Evolutionary conservation across 768 basidiomycete species (phyloP).

Genomic region (Naganishia kalamii): DNA sequence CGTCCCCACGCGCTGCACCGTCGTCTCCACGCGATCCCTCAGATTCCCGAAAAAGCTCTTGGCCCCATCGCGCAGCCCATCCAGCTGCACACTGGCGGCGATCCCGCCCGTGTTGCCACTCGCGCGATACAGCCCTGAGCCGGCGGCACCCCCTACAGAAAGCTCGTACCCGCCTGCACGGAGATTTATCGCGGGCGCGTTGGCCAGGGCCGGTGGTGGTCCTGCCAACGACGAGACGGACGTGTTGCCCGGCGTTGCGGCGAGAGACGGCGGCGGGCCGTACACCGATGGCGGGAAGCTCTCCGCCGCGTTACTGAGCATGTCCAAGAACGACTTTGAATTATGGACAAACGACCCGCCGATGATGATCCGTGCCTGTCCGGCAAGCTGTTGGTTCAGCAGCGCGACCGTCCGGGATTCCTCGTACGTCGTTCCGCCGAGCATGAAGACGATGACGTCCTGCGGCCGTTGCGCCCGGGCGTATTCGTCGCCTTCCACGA

Average conservation of each 20-base stretch:
- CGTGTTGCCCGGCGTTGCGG: constrained; percentile 50
- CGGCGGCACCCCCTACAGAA: constrained; percentile 78
- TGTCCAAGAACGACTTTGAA: constrained; percentile 84
- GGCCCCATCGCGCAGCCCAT: constrained; percentile 83
- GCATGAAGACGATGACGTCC: constrained; percentile 92
- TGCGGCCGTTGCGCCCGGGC: constrained; percentile 67
- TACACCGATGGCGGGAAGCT: constrained; percentile 47
- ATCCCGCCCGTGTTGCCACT: constrained; percentile 49
- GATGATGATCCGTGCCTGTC: constrained; percentile 70
- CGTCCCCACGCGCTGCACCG: constrained; percentile 40
- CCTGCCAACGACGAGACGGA: constrained; percentile 55
- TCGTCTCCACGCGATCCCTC: constrained; percentile 62
- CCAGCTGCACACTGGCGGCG: constrained; percentile 47
- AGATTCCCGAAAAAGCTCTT: constrained; percentile 81
- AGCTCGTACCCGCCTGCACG: constrained; percentile 89
- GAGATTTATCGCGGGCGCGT: constrained; percentile 56
- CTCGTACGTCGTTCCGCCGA: constrained; percentile 93
- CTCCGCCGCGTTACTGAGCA: constrained; percentile 64
- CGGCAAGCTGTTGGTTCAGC: constrained; percentile 69
- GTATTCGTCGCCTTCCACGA: constrained; percentile 60
- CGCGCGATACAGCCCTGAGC: constrained; percentile 77
- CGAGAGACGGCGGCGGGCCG: constrained; percentile 26
- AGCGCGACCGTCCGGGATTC: constrained; percentile 79
- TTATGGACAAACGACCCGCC: constrained; percentile 96
- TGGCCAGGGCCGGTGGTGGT: constrained; percentile 46